Base-by-base conservation (phyloP, 192 early-diverging fungal species). In the Umbelopsis vinacea region DNA sequence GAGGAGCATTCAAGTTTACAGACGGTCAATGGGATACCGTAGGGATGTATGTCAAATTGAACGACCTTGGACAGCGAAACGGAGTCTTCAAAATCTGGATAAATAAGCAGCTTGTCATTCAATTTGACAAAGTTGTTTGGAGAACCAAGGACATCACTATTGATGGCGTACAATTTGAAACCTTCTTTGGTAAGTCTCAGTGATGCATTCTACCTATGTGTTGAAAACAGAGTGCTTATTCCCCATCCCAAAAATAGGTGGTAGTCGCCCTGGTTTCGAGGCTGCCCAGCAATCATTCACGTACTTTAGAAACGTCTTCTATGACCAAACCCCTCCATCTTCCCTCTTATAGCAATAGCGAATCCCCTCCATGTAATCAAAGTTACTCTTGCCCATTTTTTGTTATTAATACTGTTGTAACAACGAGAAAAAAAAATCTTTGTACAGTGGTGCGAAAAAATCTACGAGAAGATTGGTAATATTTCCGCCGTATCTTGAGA, bases 1-100 rank as follows among this genome's bases (percentile, higher is more conserved):
- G 88, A 4, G 88, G 86, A 3, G 76, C 71, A 2, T 87, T 83
- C 70, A 33, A 70, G 43, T 87, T 85, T 52, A 69, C 63, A 46
- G 50, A 74, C 4, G 87, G 85, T 19, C 46, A 69, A 17, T 89
- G 88, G 88, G 54, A 35, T 11, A 54, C 35, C 2, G 54, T 71
- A 0, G 71, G 71, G 29, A 71, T 71, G 35, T 71, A 40, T 55
- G 71, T 71, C 54, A 57, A 57, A 33, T 21, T 71, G 17, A 71
- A 71, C 37, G 52, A 52, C 43, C 45, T 71, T 38, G 71, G 54
- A 0, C 12, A 9, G 22, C 14, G 26, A 11, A 55, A 71, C 23
- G 71, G 71, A 11, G 5, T 71, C 0, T 60, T 71, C 52, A 71
- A 55, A 33, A 45, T 71, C 8, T 71, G 71, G 71, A n/a, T 37